phyloP scores from a whole-genome alignment of 2,329 filamentous ascomycete species.

The Ophiostoma montium region DNA sequence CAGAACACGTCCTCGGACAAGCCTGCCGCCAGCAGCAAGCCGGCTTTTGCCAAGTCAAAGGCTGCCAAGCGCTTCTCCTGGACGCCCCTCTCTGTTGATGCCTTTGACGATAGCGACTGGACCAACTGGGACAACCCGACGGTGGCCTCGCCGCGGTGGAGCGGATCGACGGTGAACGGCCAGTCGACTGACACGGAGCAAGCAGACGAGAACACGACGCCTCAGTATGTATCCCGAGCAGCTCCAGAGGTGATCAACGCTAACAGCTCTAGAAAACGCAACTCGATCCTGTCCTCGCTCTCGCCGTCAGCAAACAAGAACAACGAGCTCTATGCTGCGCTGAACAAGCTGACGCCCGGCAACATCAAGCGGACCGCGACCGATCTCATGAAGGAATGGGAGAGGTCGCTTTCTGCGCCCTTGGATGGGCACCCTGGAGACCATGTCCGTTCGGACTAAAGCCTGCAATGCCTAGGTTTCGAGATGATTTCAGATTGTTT shows the following conservation, averaged over 20 bases:
- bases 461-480: too few relatives aligned
- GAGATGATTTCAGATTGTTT: too few relatives aligned
- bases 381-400: constrained; percentile 82
- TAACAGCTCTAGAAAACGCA: constrained; percentile 5
- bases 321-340: constrained; percentile 36
- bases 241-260: too few relatives aligned
- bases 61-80: constrained; percentile 40
- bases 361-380: constrained; percentile 74
- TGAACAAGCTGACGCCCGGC: constrained; percentile 58
- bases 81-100: constrained; percentile 43
- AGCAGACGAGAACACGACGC: constrained; percentile 29
- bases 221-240: constrained; percentile 25
- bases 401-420: constrained; percentile 55
- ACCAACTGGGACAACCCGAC: constrained; percentile 47
- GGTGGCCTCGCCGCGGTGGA: constrained; percentile 42
- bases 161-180: constrained; percentile 41
- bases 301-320: constrained; percentile 24
- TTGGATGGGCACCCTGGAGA: constrained; percentile 8
- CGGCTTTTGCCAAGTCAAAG: constrained; percentile 16
- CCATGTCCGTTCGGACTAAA: background rate
- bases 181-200: constrained; percentile 33
- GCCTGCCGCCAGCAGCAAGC: background rate
- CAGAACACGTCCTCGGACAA: background rate
- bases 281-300: background rate
- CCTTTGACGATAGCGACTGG: constrained; percentile 49